Evolutionary conservation across 768 basidiomycete genomes (phyloP), one percentile per base, ranked within the genome.

Genomic region (Agaricus sinodeliciosus): DNA sequence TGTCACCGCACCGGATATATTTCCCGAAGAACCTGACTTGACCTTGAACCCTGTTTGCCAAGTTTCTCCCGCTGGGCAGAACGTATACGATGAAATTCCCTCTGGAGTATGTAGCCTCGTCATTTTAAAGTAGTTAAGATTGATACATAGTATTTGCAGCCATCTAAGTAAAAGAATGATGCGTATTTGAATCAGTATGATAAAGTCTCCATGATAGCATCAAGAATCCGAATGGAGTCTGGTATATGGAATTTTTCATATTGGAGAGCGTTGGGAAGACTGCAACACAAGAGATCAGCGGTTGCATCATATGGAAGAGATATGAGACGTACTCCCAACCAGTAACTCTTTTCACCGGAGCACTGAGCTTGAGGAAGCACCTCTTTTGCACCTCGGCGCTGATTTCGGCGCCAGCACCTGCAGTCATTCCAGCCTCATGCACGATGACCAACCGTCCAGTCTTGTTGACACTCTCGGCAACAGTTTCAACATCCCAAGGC

Each of bases 191-290:
- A 57, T 51, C 19, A 90, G 65, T 84, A 95, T 25, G 75, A 67
- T 59, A 95, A 72, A 2, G 92, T 93, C 65, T 94, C 88, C 44
- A 94, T 75, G 9, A 94, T 71, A 19, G 83, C 87, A 62, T 95
- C 93, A 54, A 94, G 65, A 37, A 96, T 73, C 47, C 92, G 78
- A 57, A 97, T 74, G 2, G 86, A 75, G 63, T 96, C 94, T 0
- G 94, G 94, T 60, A 94, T 84, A 68, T 87, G 82, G 68, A 96
- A 95, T 68, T 90, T 94, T 72, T 97, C 94, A 60, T 81, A 96
- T 51, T 87, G 84, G 58, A 96, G 71, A 34, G 81, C 87, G 19
- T 83, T 83, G 2, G 93, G 93, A n/a, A 84, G 81, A 59, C 90
- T 94, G 51, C 31, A 31, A 42, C n/a, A 48, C 36, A 9, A 27